Base-by-base conservation (phyloP, 176 grass and related monocot species). In the Alloteropsis semialata region DNA sequence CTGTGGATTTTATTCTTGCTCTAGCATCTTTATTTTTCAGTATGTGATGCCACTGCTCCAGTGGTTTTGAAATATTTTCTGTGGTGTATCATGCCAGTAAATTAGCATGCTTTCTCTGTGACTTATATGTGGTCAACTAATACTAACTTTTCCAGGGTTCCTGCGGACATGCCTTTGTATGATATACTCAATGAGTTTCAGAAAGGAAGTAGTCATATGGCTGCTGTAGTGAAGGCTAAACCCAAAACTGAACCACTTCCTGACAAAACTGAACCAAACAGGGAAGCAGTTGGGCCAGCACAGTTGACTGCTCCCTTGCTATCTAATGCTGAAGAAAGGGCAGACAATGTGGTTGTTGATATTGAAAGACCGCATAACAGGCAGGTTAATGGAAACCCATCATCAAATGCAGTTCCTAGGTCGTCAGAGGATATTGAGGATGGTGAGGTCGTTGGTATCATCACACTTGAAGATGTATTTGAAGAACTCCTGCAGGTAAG, bases 171-270 rank as follows among this genome's bases (percentile, higher is more conserved):
- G 97, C 97, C 97, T 81, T 82, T 99, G 50, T 99, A 99, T 77
- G 97, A 99, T 84, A 99, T 99, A 93, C 86, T 99, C 64, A 99
- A 99, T 22, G 97, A 99, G 74, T 99, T 99, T 84, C 97, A 99
- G 84, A 99, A 99, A 87, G 97, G 97, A 88, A 99, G 97, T 86
- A 99, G 97, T 74, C 97, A 99, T 69, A 99, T 99, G 97, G 97
- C 97, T 90, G 97, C 97, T 75, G 97, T 99, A 78, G 93, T 99
- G 81, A 91, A 84, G 91, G 79, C 79, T 70, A 96, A 96, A 87
- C 61, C 84, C 41, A 96, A 93, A 72, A 88, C 49, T 59, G 28
- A 48, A 16, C 74, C 77, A 69, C 64, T 19, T 43, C 19, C 18
- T 70, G 88, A 95, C 41, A 91, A 86, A 87, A 64, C 61, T 77